A percentile compares a stretch with the other conserved stretches of the same genome.
Conservation (phyloP, 257 asterid species). For the Euphrasia confusa region DNA sequence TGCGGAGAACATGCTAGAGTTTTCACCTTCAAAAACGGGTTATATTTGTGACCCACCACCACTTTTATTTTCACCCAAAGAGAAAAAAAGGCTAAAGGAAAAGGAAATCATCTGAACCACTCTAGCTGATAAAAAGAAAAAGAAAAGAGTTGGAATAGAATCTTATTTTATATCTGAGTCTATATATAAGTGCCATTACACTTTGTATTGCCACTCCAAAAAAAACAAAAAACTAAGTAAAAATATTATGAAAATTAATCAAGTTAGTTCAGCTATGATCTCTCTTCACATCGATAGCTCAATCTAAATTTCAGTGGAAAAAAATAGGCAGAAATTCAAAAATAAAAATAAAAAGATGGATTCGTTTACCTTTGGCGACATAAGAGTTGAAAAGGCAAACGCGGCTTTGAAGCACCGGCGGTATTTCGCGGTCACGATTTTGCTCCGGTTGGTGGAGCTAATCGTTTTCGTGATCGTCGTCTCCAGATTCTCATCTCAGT, state of each 20-base stretch:
- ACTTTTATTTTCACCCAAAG: slow-evolving; percentile 15
- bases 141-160: slow-evolving; percentile 9
- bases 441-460: slow-evolving; percentile 43
- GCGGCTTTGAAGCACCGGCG: slow-evolving; percentile 32
- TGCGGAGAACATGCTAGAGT: not conserved
- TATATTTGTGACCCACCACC: slow-evolving; percentile 21
- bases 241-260: not conserved
- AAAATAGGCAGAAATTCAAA: not conserved
- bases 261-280: not conserved
- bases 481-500: slow-evolving; percentile 40
- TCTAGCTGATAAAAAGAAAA: slow-evolving; percentile 12
- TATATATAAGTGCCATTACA: slow-evolving; percentile 30
- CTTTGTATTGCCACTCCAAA: slow-evolving; percentile 17
- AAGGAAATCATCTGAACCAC: slow-evolving; percentile 22
- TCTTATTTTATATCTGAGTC: slow-evolving; percentile 12
- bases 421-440: slow-evolving; percentile 29
- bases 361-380: slow-evolving; percentile 31
- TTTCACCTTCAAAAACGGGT: slow-evolving; percentile 11
- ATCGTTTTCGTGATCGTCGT: slow-evolving; percentile 31
- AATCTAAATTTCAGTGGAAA: slow-evolving; percentile 7
- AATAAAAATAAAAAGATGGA: slow-evolving; percentile 26
- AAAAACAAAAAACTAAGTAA: not conserved
- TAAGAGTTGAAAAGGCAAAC: slow-evolving; percentile 44
- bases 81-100: slow-evolving; percentile 1
- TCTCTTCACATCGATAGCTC: slow-evolving; percentile 15